Base-by-base conservation (phyloP, 2,329 filamentous ascomycete species). In the Alternaria sp. region DNA sequence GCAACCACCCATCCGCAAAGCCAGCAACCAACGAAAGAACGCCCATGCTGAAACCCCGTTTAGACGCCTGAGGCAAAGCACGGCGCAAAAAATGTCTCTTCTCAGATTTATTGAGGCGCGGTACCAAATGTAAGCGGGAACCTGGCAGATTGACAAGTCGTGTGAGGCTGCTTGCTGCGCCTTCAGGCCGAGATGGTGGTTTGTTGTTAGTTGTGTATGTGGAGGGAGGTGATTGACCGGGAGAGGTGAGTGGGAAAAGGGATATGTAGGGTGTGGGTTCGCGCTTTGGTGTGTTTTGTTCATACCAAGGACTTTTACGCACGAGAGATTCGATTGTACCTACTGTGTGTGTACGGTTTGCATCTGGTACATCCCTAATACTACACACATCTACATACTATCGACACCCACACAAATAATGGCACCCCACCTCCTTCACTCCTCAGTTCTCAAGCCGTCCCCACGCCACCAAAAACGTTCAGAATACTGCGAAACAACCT, bases 401-500 rank as follows among this genome's bases (percentile, higher is more conserved):
- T 26, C n/a, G 17, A 19, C 4, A 26, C 17, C 32, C 15, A 36
- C 15, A 36, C 17, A 49, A 11, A 59, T 40, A 40, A 67, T 67
- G 65, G 63, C 65, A 17, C 65, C 63, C 19, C 61, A 19, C 12
- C 25, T 40, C 9, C 12, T 30, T 8, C 23, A 43, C 19, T 26
- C 44, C 15, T 47, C 26, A 28, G 26, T 9, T 13, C n/a, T 21
- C 36, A 11, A 10, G 17, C 9, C 36, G 0, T 17, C n/a, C 15
- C 2, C 36, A 12, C 12, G 13, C 26, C 30, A 67, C 7, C 58
- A 61, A 47, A 68, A 58, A 59, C 66, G 66, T 17, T 64, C 65
- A 44, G 61, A 57, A 43, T 47, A 59, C 46, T 70, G 62, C 63
- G 50, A 57, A 46, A 57, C 55, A 23, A 66, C 62, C 52, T 57